Evolutionary conservation across 2,329 filamentous ascomycete species (phyloP).

Genomic region (Aureobasidium sp.): DNA sequence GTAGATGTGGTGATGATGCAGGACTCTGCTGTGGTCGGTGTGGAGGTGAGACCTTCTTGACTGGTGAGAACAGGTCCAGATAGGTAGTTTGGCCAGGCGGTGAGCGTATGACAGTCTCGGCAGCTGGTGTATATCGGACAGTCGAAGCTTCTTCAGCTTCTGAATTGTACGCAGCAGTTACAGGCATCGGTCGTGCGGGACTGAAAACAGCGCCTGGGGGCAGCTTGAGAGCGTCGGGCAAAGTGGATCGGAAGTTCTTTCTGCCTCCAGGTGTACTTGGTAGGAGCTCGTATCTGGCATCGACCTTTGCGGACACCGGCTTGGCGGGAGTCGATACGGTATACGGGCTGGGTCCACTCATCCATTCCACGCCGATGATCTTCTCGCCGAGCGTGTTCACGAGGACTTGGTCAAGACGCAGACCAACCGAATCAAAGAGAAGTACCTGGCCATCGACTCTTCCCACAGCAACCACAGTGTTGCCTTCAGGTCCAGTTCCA

Average conservation of each 20-base stretch:
- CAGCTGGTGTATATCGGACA: slow-evolving; percentile 30
- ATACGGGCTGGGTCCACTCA: slow-evolving; percentile 33
- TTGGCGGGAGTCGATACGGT: slow-evolving; percentile 15
- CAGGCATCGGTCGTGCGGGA: background rate
- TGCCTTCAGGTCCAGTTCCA: slow-evolving; percentile 11
- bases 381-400: slow-evolving; percentile 36
- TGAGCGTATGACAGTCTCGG: slow-evolving; percentile 9
- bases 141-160: slow-evolving; percentile 28
- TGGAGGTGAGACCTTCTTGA: slow-evolving; percentile 28
- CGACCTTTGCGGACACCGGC: background rate
- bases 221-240: background rate
- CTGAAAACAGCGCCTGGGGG: slow-evolving; percentile 1
- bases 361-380: slow-evolving; percentile 51
- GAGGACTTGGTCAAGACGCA: slow-evolving; percentile 41
- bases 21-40: slow-evolving; percentile 24
- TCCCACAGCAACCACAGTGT: slow-evolving; percentile 48
- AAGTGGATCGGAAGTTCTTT: background rate
- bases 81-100: slow-evolving; percentile 26
- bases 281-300: background rate
- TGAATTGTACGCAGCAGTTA: background rate
- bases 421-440: slow-evolving; percentile 48
- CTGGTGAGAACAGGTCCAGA: slow-evolving; percentile 41
- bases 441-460: slow-evolving; percentile 50
- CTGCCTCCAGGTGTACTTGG: background rate
- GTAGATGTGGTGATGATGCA: slow-evolving; percentile 13